Conservation (phyloP, 2,329 filamentous ascomycete genomes). For the Laburnicola sp. region DNA sequence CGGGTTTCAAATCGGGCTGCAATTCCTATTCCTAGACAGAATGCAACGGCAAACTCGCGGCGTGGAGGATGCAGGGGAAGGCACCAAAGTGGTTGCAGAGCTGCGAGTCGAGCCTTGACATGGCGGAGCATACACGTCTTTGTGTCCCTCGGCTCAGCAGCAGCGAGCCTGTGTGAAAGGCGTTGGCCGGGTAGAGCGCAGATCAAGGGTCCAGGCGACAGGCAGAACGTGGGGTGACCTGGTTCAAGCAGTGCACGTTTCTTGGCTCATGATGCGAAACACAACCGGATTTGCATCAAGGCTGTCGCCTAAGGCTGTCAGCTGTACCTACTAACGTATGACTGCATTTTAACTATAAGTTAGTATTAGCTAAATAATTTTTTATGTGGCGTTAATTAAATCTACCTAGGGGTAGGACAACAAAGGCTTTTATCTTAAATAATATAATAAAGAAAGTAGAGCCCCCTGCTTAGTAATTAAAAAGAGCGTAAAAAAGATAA, state of each 20-base stretch:
- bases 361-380: no score
- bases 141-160: no score
- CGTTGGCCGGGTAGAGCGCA: not conserved
- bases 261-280: constrained; percentile 10
- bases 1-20: not conserved
- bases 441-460: no score
- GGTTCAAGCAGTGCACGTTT: constrained; percentile 6
- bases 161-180: not conserved
- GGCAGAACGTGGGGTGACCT: constrained; percentile 3
- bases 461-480: no score
- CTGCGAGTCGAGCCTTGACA: not conserved
- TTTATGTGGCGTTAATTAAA: no score
- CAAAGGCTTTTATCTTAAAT: no score
- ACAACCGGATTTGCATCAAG: not conserved
- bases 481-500: no score
- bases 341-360: no score
- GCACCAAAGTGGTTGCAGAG: not conserved
- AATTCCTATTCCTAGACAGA: not conserved
- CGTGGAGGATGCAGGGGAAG: not conserved
- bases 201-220: constrained; percentile 12
- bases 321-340: no score
- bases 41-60: not conserved
- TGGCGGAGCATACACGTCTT: not conserved
- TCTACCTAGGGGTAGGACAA: no score
- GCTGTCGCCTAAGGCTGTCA: not conserved